These are phyloP conservation scores for Hericium alpestre DNA, from an alignment of 768 basidiomycete genomes.

Conservation along the genomic window DNA sequence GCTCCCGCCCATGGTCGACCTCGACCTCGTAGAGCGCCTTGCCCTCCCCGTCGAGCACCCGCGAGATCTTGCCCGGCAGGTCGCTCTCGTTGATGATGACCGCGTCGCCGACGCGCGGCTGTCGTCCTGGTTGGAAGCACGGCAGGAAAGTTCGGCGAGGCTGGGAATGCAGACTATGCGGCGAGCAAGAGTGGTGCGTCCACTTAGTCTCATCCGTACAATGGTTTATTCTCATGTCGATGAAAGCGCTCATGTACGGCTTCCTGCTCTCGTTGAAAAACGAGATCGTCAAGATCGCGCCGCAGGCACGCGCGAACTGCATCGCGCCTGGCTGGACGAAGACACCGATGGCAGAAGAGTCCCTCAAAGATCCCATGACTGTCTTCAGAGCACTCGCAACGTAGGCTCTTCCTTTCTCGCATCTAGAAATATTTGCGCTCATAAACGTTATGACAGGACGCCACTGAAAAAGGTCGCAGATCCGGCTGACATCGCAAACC, in stretches of 20 bases:
- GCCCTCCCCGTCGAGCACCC: conserved; percentile 20
- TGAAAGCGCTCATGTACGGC: conserved; percentile 61
- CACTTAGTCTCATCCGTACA: background rate
- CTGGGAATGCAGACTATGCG: conserved; percentile 56
- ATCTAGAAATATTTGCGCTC: background rate
- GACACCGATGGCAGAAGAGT: conserved; percentile 52
- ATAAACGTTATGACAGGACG: conserved; percentile 29
- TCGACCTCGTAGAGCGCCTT: conserved; percentile 10
- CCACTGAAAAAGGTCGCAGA: conserved; percentile 60
- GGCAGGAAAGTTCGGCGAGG: conserved; percentile 65
- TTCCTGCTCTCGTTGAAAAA: conserved; percentile 61
- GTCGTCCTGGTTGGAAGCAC: conserved; percentile 63
- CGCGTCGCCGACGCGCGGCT: conserved; percentile 45
- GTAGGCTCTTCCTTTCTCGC: conserved; percentile 29
- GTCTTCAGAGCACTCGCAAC: conserved; percentile 56
- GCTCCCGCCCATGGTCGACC: conserved; percentile 27
- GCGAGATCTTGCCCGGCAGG: conserved; percentile 19
- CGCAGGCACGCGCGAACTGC: conserved; percentile 57
- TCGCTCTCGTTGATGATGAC: conserved; percentile 29
- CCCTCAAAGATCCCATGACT: conserved; percentile 43
- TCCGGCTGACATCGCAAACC: conserved; percentile 53
- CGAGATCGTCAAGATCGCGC: conserved; percentile 70
- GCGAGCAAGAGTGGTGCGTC: conserved; percentile 55
- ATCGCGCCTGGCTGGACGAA: conserved; percentile 52
- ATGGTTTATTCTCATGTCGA: background rate